phyloP scores from a whole-genome alignment of 352 stramenopile genomes.

The Pythium monospermum region DNA sequence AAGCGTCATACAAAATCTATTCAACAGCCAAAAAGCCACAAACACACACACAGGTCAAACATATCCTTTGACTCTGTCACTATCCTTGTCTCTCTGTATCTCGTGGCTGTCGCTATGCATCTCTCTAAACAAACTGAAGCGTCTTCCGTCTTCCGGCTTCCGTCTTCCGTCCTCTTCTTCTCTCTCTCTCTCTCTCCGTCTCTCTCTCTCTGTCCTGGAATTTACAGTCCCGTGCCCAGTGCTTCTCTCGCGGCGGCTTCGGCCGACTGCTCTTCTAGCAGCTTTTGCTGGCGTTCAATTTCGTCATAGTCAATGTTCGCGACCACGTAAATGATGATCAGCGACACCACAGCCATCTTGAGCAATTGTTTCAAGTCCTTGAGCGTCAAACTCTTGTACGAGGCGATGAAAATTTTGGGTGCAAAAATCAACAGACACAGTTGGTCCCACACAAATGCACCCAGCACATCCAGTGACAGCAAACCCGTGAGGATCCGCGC shows the following conservation, averaged over 20 bases:
- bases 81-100: too few relatives aligned
- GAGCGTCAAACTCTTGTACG: conserved; percentile 62
- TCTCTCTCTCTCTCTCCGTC: background rate
- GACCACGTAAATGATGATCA: conserved; percentile 83
- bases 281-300: conserved; percentile 83
- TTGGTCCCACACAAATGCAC: conserved; percentile 84
- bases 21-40: background rate
- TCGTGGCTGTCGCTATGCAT: too few relatives aligned
- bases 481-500: conserved; percentile 75
- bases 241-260: conserved; percentile 14
- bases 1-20: too few relatives aligned
- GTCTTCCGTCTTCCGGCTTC: too few relatives aligned
- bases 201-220: conserved; percentile 1
- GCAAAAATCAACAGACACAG: conserved; percentile 81
- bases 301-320: conserved; percentile 89
- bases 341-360: conserved; percentile 81
- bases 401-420: conserved; percentile 84
- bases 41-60: background rate
- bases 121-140: too few relatives aligned
- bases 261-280: conserved; percentile 52
- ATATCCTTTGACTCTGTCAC: conserved; percentile 12
- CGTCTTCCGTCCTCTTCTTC: background rate
- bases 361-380: conserved; percentile 78
- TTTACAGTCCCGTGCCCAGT: conserved; percentile 8
- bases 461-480: conserved; percentile 79